Evolutionary conservation across 208 protist genomes (phyloP).

Genomic region (Wallacemonas sp.): DNA sequence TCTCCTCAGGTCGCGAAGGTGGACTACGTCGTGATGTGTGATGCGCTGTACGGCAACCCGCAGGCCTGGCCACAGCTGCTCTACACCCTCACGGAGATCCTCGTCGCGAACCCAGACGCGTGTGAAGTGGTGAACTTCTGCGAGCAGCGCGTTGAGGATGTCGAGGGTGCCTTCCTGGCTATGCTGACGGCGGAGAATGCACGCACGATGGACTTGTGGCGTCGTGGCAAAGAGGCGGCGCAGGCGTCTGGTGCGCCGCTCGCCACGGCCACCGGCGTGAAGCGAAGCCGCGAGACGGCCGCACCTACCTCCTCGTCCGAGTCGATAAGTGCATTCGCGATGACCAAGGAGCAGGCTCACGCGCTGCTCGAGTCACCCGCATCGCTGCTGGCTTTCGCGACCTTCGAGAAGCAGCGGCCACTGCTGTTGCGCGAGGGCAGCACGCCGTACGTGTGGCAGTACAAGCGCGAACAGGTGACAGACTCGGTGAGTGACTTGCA

Average conservation of each 20-base stretch:
- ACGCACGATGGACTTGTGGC: neutral
- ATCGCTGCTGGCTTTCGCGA: neutral
- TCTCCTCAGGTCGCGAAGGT: conserved; percentile 10
- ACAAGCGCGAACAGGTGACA: conserved; percentile 36
- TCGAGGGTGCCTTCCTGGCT: conserved; percentile 71
- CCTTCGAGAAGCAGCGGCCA: conserved; percentile 13
- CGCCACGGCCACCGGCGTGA: neutral
- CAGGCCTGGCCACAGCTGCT: conserved; percentile 80
- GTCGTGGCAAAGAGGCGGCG: neutral
- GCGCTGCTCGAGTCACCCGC: neutral
- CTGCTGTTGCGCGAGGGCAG: conserved; percentile 33
- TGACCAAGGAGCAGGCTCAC: neutral
- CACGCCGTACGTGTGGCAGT: conserved; percentile 37
- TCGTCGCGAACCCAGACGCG: conserved; percentile 42
- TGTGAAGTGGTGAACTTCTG: conserved; percentile 86
- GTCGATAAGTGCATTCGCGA: neutral
- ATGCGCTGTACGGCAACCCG: conserved; percentile 89
- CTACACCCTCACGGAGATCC: conserved; percentile 79
- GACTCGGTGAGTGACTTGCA: conserved; percentile 61
- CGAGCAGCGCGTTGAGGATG: conserved; percentile 84
- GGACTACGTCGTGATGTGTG: conserved; percentile 76
- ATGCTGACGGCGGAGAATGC: conserved; percentile 62
- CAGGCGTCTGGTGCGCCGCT: no score
- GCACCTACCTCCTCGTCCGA: neutral
- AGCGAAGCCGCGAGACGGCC: neutral